A percentile compares a stretch with the other conserved stretches of the same genome.
Evolutionary conservation across 129 eudicot species (phyloP).

Genomic region (Helichrysum umbraculigerum): DNA sequence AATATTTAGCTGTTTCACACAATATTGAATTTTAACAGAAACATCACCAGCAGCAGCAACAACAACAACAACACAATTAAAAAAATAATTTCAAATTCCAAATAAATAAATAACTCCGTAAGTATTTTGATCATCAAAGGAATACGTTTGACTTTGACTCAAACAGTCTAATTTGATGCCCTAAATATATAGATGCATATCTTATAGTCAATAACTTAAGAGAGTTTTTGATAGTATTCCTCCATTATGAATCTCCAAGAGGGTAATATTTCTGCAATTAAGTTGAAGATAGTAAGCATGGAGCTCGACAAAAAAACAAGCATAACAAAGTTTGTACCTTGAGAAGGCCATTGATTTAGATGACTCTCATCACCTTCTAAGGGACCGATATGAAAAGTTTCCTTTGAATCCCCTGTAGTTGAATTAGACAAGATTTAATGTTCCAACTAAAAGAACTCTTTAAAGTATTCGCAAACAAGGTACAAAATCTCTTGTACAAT

Average conservation of each 20-base stretch:
- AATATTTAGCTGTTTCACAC: neutral
- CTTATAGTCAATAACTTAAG: slow-evolving; percentile 40
- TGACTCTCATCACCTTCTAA: slow-evolving; percentile 41
- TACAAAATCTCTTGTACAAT: neutral
- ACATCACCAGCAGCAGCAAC: too few species aligned
- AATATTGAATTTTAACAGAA: too few species aligned
- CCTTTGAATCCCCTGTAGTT: slow-evolving; percentile 72
- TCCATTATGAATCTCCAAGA: slow-evolving; percentile 71
- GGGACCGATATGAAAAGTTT: slow-evolving; percentile 70
- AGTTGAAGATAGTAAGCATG: slow-evolving; percentile 22
- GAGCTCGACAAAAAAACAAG: slow-evolving; percentile 16
- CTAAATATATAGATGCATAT: neutral
- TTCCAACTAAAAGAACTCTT: neutral
- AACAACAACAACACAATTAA: too few species aligned
- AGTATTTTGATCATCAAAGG: neutral
- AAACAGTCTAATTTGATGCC: neutral
- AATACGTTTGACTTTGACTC: neutral
- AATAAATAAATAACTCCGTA: too few species aligned
- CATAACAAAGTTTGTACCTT: slow-evolving; percentile 42
- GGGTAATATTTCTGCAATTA: slow-evolving; percentile 61
- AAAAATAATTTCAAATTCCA: too few species aligned
- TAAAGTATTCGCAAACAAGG: neutral
- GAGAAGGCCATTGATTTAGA: slow-evolving; percentile 73
- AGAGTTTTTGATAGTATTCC: slow-evolving; percentile 45
- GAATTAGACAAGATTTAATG: neutral